Base-by-base conservation (phyloP, 1,284 basidiomycete species). In the Ceratobasidium sp. region DNA sequence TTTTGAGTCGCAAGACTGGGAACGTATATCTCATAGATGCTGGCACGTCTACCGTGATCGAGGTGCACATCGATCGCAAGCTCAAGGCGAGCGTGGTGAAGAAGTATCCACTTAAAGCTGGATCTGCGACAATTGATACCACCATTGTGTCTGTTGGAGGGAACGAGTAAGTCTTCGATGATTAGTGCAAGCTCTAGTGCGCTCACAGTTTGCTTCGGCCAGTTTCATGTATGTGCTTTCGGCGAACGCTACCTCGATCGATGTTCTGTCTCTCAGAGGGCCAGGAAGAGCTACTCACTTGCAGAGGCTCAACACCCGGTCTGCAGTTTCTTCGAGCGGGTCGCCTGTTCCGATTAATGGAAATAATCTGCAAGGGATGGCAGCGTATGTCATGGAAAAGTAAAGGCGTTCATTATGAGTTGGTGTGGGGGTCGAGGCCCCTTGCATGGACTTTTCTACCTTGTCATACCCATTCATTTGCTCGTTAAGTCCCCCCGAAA, bases 21-120 rank as follows among this genome's bases (percentile, higher is more conserved):
- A 84, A 83, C 78, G 85, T 84, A 79, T 86, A 83, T 77, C 75
- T 86, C 28, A 83, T 25, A 16, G 84, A 86, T 74, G 80, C 84
- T 71, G 80, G 78, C 28, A 84, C 83, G 16, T 77, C 81, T 7
- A 77, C 77, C 11, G 80, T 86, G 61, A 84, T 83, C 1, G 85
- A 86, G 78, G 81, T 86, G 51, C 80, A 81, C 56, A 80, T 86
- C 62, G 81, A 83, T 77, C 28, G 18, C 30, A 82, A 83, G 73
- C 80, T 86, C 61, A 81, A 81, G 70, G 81, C 79, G 4, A 79
- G 79, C 23, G 80, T 86, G 59, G 83, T 86, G 44, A 81, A 81
- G 81, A 83, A 85, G 82, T 84, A 83, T 76, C 76, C 79, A 3
- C 82, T 82, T 75, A 77, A 77, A 2, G 75, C 77, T 9, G 79